A percentile compares a stretch with the other conserved stretches of the same genome.
phyloP scores from a whole-genome alignment of 768 basidiomycete genomes.

The Calocybe cyanea region DNA sequence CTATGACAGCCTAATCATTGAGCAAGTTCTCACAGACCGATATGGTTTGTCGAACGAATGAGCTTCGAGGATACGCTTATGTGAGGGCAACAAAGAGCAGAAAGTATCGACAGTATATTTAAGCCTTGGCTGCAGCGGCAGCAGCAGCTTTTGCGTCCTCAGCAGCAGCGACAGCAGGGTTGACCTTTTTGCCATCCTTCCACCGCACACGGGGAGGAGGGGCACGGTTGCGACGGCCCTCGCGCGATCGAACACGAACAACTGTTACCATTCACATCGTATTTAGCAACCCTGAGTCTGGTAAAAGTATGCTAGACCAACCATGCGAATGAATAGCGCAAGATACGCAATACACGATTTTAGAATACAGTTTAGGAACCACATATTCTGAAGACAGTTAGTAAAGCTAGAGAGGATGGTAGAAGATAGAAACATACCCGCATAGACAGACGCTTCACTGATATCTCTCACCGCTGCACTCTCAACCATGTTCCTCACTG shows the following conservation, averaged over 20 bases:
- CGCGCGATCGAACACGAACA: slow-evolving; percentile 95
- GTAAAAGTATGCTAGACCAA: slow-evolving; percentile 33
- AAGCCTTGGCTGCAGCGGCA: slow-evolving; percentile 49
- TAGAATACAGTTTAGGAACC: slow-evolving; percentile 97
- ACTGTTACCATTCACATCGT: slow-evolving; percentile 47
- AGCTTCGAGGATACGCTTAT: background rate
- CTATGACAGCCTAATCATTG: too few relatives aligned
- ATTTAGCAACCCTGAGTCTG: slow-evolving; percentile 4
- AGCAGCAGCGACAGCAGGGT: slow-evolving; percentile 91
- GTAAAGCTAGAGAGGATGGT: background rate
- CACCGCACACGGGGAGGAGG: slow-evolving; percentile 94
- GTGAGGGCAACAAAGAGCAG: slow-evolving; percentile 17
- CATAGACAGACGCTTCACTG: slow-evolving; percentile 92
- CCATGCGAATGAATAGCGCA: slow-evolving; percentile 99
- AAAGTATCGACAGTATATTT: slow-evolving; percentile 22
- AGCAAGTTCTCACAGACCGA: too few relatives aligned
- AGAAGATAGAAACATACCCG: slow-evolving; percentile 49
- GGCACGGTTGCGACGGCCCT: slow-evolving; percentile 94
- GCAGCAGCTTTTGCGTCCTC: slow-evolving; percentile 75
- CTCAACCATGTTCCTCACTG: slow-evolving; percentile 99
- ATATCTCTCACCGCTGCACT: slow-evolving; percentile 97
- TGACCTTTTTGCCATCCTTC: slow-evolving; percentile 96
- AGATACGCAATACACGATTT: slow-evolving; percentile 97
- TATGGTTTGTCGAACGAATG: too few relatives aligned
- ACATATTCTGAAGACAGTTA: slow-evolving; percentile 69